Evolutionary conservation across 2,329 filamentous ascomycete species (phyloP).

Genomic region (Penicillium occitanis): DNA sequence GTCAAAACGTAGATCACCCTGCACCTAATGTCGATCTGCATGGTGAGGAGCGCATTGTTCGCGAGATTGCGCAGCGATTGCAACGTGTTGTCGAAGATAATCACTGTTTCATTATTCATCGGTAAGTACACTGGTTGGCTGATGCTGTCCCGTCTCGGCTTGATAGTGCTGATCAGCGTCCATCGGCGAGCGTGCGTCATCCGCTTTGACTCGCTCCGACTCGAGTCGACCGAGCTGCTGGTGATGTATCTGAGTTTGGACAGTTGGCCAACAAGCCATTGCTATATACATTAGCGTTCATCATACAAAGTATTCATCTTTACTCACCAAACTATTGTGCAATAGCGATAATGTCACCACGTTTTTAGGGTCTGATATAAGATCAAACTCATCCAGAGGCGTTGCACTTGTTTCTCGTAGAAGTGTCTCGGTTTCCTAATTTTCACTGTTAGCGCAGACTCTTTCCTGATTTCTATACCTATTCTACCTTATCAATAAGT

Average conservation of each 20-base stretch:
- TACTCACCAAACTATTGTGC: constrained; percentile 79
- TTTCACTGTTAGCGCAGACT: constrained; percentile 23
- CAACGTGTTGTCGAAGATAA: constrained; percentile 83
- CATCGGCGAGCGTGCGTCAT: constrained; percentile 67
- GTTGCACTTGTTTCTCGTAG: constrained; percentile 56
- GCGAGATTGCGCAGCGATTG: constrained; percentile 80
- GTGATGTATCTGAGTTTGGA: constrained; percentile 80
- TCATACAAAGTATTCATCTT: background rate
- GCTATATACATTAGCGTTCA: constrained; percentile 43
- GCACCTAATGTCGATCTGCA: constrained; percentile 86
- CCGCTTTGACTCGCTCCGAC: constrained; percentile 43
- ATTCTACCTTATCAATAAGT: constrained; percentile 60
- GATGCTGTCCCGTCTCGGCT: constrained; percentile 53
- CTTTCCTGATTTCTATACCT: background rate
- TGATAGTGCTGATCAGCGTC: constrained; percentile 72
- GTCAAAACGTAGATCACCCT: constrained; percentile 78
- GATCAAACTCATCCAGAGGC: constrained; percentile 71
- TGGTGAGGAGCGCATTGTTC: constrained; percentile 72
- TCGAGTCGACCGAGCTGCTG: constrained; percentile 58
- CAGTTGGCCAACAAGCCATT: constrained; percentile 88
- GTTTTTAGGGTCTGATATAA: constrained; percentile 85
- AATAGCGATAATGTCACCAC: constrained; percentile 82
- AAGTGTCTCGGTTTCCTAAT: constrained; percentile 55
- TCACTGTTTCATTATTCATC: constrained; percentile 81
- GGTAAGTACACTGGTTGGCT: constrained; percentile 75